Evolutionary conservation across 345 rosid species (phyloP), one percentile per base, ranked within the genome.

Genomic region (Populus tremula): DNA sequence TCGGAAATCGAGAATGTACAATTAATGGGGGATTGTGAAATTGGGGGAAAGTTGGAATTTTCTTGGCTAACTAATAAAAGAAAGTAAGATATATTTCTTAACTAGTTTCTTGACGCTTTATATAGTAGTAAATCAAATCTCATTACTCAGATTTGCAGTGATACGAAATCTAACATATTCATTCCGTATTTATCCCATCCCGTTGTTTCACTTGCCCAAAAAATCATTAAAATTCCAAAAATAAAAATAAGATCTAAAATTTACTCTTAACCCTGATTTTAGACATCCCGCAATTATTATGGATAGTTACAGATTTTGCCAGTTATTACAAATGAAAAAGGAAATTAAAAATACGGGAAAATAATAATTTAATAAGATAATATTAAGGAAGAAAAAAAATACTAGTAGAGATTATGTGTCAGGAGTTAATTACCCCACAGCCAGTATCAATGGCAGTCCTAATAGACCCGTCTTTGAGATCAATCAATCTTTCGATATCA

Each of bases 361-460:
- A 9, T 2, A 41, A 41, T 41, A 10, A 11, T 41, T 41, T 41
- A 41, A 10, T 41, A 41, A 41, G 45, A 41, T 10, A 41, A 41
- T 41, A 41, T 23, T 0, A 59, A 5, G 13, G 20, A 8, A 59
- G 6, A n/a, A 25, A 23, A 59, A 54, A 18, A 53, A 20, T 20
- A 23, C 12, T 59, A 23, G 12, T 45, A 4, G 10, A 39, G 16
- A 67, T 39, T 18, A 70, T 49, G 43, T 33, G 1, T 56, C 10
- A 41, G 41, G 39, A 56, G 35, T 45, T 3, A 16, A 64, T 77
- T 70, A 82, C 81, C 82, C 84, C 84, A 31, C 84, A 78, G 1
- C 82, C 84, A n/a, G 84, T 78, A 35, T 82, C 84, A 63, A 82
- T 72, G 79, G 84, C 82, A 49, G 84, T 78, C 73, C 84, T 69